A percentile compares a stretch with the other conserved stretches of the same genome.
Evolutionary conservation across 345 rosid species (phyloP).

Genomic region (Hypericum perforatum): DNA sequence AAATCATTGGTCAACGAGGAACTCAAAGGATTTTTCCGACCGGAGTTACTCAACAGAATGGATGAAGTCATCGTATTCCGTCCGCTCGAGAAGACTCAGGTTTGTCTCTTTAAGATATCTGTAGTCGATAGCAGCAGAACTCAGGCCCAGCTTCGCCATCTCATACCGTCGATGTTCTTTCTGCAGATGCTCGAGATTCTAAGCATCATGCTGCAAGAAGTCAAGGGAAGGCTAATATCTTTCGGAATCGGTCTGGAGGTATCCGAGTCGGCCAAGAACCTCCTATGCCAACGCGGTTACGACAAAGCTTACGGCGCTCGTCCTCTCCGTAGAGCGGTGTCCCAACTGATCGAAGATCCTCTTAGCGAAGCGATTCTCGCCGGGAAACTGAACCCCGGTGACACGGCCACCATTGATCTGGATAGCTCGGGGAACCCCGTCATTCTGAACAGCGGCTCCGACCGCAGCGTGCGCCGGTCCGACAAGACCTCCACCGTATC

Average conservation of each 20-base stretch:
- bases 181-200: slow-evolving; percentile 74
- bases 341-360: slow-evolving; percentile 67
- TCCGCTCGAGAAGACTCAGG: slow-evolving; percentile 81
- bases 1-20: slow-evolving; percentile 72
- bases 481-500: slow-evolving; percentile 36
- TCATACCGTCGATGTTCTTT: background rate
- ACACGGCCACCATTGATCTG: slow-evolving; percentile 59
- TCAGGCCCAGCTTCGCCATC: background rate
- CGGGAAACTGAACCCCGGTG: slow-evolving; percentile 65
- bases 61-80: slow-evolving; percentile 92
- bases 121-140: background rate
- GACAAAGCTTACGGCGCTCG: slow-evolving; percentile 72
- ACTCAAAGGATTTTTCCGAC: slow-evolving; percentile 82
- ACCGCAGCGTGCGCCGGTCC: slow-evolving; percentile 34
- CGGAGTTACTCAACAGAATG: slow-evolving; percentile 89
- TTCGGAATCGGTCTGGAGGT: slow-evolving; percentile 83
- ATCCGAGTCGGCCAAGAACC: slow-evolving; percentile 63
- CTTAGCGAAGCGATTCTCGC: slow-evolving; percentile 77
- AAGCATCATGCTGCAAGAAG: slow-evolving; percentile 76
- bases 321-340: slow-evolving; percentile 77
- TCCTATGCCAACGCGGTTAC: slow-evolving; percentile 74
- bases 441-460: slow-evolving; percentile 35
- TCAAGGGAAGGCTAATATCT: slow-evolving; percentile 60
- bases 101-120: slow-evolving; percentile 21
- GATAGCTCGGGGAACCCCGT: slow-evolving; percentile 74